These are phyloP conservation scores for Globisporangium spiculum DNA, from an alignment of 352 stramenopile genomes.

Conservation along the genomic window DNA sequence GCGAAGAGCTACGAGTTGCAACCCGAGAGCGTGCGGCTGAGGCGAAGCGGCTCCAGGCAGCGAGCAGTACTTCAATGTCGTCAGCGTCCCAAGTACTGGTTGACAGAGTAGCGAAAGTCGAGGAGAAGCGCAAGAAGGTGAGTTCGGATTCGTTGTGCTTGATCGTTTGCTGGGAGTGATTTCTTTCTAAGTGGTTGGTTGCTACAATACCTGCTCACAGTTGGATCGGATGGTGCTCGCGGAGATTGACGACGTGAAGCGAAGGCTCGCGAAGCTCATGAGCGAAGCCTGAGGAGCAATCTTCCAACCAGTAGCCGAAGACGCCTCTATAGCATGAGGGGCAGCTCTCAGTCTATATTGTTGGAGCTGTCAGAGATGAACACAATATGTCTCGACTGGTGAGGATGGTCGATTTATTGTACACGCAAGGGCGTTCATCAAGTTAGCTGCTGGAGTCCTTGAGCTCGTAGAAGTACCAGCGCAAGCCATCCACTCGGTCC, in stretches of 20 bases:
- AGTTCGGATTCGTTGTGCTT: background rate
- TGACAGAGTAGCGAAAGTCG: constrained; percentile 37
- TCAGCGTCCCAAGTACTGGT: constrained; percentile 28
- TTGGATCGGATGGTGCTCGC: constrained; percentile 58
- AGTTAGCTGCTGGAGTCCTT: constrained; percentile 10
- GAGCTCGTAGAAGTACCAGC: constrained; percentile 81
- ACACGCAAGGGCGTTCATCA: background rate
- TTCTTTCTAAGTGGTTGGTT: background rate
- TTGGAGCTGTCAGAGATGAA: background rate
- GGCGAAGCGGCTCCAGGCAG: background rate
- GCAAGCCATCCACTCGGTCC: constrained; percentile 45
- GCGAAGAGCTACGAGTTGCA: constrained; percentile 27
- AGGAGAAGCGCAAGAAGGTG: constrained; percentile 68
- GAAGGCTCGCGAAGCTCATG: constrained; percentile 51
- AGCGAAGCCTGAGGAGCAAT: constrained; percentile 14
- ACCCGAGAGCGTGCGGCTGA: constrained; percentile 16
- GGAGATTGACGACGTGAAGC: constrained; percentile 67
- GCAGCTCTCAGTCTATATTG: background rate
- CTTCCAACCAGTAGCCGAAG: too few relatives aligned
- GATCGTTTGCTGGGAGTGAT: background rate
- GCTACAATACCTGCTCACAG: constrained; percentile 18
- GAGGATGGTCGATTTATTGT: background rate
- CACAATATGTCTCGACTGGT: background rate
- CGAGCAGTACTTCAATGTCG: constrained; percentile 11
- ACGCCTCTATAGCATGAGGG: background rate